Evolutionary conservation across 257 asterid genomes (phyloP), one percentile per base, ranked within the genome.

Genomic region (Thymus quinquecostatus): DNA sequence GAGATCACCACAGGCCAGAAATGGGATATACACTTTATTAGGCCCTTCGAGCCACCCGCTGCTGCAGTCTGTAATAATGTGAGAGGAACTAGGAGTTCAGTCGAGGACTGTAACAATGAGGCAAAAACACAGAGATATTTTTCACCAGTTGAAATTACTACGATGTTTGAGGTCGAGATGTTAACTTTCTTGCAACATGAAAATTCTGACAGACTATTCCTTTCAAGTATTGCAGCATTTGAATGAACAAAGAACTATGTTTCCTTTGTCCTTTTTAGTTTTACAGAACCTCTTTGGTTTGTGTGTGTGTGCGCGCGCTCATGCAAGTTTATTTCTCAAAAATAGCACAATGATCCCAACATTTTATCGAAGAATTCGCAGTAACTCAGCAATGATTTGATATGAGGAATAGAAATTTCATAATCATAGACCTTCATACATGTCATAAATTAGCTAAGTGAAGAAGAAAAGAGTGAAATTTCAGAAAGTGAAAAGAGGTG

Each of bases 31-130:
- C 50, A 90, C 96, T 87, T 92, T 92, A 81, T 92, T 89, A 63
- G 91, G 89, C 60, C 97, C 99, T 87, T 92, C 99, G 54, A 95
- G 83, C 98, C 97, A 92, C 66, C 87, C 98, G 75, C 97, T 95
- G 82, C 97, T 89, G 86, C 98, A 92, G 81, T 95, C 99, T 95
- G 99, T 51, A 30, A 57, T 30, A 66, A 36, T 14, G 13, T 68
- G 43, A 10, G 13, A 21, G 14, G 34, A 72, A 68, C 3, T 68
- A n/a, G 2, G 55, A 64, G 8, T 64, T 50, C 2, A 57, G 10
- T 47, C 8, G 34, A 60, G 13, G 3, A 29, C 8, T 21, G 14
- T 30, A 43, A 6, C 6, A 30, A 32, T 12, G 51, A 44, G 6
- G 14, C 14, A 33, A n/a, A 45, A 54, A 62, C 27, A 72, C 2